Conservation (phyloP, 805 yeast species). For the Cyberlindnera japonica region DNA sequence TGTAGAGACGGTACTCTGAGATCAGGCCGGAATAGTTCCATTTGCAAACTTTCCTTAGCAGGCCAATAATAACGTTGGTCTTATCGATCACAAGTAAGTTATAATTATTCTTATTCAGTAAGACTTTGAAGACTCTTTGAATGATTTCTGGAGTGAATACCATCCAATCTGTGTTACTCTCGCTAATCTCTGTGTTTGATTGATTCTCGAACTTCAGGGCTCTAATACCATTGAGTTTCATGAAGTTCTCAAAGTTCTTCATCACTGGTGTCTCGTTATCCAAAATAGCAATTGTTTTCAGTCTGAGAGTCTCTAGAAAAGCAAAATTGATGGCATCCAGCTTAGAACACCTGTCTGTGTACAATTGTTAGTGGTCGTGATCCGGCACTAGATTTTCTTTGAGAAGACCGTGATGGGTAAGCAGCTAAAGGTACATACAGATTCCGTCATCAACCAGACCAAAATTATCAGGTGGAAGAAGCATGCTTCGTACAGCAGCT, state of each 20-base stretch:
- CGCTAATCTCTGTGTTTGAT: constrained; percentile 25
- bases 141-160: constrained; percentile 63
- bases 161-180: constrained; percentile 52
- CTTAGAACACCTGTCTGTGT: constrained; percentile 69
- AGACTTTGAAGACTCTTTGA: constrained; percentile 58
- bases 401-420: no score
- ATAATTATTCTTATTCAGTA: constrained; percentile 58
- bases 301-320: constrained; percentile 67
- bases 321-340: constrained; percentile 74
- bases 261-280: constrained; percentile 82
- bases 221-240: constrained; percentile 52
- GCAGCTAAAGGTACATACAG: no score
- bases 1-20: constrained; percentile 76
- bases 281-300: constrained; percentile 66
- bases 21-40: constrained; percentile 86
- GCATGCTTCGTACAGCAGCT: constrained; percentile 42
- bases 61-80: constrained; percentile 74
- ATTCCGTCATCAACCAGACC: constrained; percentile 88
- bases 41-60: constrained; percentile 76
- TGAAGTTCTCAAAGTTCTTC: constrained; percentile 60
- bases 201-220: constrained; percentile 36
- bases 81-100: constrained; percentile 76
- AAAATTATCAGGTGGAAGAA: constrained; percentile 90
- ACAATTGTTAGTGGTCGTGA: no score
- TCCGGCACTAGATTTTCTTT: no score